A percentile compares a stretch with the other conserved stretches of the same genome.
Evolutionary conservation across 2,329 filamentous ascomycete species (phyloP).

Genomic region (Aspergillus eucalypticola): DNA sequence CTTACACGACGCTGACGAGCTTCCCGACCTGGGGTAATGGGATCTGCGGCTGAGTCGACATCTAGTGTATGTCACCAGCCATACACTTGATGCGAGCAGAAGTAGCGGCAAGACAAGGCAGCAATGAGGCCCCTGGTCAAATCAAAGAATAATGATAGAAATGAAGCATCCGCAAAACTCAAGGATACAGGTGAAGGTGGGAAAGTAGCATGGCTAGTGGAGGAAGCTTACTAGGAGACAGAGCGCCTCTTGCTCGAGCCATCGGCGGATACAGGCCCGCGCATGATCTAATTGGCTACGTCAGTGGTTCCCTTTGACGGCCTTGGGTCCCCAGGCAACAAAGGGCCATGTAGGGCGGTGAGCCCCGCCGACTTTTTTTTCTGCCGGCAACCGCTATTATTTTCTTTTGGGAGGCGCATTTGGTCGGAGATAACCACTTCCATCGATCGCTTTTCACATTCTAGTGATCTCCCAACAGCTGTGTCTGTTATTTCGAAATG

Average conservation of each 20-base stretch:
- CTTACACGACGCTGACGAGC: constrained; percentile 50
- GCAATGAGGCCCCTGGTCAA: constrained; percentile 7
- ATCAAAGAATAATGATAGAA: neutral
- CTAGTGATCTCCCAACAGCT: neutral
- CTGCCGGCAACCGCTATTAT: constrained; percentile 28
- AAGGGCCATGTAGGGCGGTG: constrained; percentile 25
- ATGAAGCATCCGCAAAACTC: constrained; percentile 14
- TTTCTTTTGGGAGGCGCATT: constrained; percentile 7
- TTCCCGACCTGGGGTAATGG: constrained; percentile 44
- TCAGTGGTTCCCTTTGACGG: constrained; percentile 27
- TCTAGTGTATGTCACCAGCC: constrained; percentile 40
- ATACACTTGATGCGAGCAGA: constrained; percentile 32
- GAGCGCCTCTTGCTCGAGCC: constrained; percentile 20
- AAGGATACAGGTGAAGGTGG: constrained; percentile 19
- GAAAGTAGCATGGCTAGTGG: constrained; percentile 14
- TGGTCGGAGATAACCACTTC: neutral
- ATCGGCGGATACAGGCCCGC: constrained; percentile 21
- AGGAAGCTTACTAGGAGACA: constrained; percentile 13
- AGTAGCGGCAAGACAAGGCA: constrained; percentile 8
- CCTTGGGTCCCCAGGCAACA: constrained; percentile 20
- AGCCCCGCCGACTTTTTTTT: constrained; percentile 28
- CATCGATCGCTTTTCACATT: neutral
- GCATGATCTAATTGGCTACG: constrained; percentile 40
- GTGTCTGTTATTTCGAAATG: constrained; percentile 26
- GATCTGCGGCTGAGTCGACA: constrained; percentile 42